Percentiles rank a stretch among this genome's conserved stretches.
Conservation (phyloP, 148 eudicot genomes). For the Agrostemma githago region DNA sequence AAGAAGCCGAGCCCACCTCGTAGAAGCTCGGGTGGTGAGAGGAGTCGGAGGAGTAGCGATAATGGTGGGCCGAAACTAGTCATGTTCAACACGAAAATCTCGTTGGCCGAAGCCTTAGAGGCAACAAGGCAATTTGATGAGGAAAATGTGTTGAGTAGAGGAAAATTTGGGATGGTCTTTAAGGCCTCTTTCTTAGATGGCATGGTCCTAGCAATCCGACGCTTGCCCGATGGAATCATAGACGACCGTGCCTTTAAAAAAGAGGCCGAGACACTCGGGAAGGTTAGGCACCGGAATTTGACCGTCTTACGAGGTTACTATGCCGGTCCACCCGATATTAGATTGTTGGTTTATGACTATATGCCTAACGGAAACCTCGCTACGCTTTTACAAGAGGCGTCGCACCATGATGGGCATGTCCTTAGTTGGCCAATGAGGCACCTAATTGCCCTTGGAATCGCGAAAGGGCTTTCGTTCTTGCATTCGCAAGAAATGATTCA, state of each 20-base stretch:
- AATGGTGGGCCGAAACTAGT: constrained; percentile 66
- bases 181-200: constrained; percentile 71
- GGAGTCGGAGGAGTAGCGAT: constrained; percentile 56
- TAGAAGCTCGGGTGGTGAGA: constrained; percentile 54
- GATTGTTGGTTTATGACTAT: constrained; percentile 64
- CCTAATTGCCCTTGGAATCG: constrained; percentile 63
- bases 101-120: constrained; percentile 61
- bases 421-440: constrained; percentile 85
- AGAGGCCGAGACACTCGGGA: constrained; percentile 69
- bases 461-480: constrained; percentile 58
- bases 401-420: constrained; percentile 77
- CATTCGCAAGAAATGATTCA: constrained; percentile 50
- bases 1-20: constrained; percentile 66
- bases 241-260: constrained; percentile 51
- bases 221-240: constrained; percentile 50
- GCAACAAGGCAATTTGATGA: constrained; percentile 83
- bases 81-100: constrained; percentile 63
- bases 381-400: constrained; percentile 69
- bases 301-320: constrained; percentile 83
- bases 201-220: constrained; percentile 65
- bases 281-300: constrained; percentile 60
- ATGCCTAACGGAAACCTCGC: constrained; percentile 83
- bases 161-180: constrained; percentile 60
- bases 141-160: constrained; percentile 77
- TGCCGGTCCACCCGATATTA: constrained; percentile 50